Base-by-base conservation (phyloP, 805 yeast genomes). In the Saturnispora besseyi region DNA sequence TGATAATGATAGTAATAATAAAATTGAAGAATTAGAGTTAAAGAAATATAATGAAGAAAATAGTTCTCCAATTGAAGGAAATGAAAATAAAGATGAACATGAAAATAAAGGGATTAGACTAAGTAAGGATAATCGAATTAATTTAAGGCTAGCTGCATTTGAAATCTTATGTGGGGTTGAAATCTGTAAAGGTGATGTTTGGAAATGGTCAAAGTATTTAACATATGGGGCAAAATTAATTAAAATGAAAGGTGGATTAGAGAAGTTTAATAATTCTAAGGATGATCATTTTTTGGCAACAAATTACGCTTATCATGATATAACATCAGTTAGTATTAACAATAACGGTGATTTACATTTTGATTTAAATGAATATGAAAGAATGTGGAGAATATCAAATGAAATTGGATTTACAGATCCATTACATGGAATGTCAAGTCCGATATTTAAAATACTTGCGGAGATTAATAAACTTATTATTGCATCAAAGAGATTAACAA, bases 281-380 rank as follows among this genome's bases (percentile, higher is more conserved):
- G 82, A 79, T 55, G 78, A 81, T 55, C 79, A 82, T 53, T 86
- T 90, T 84, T 69, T 86, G 46, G 77, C 84, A 21, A 78, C 87
- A 8, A 85, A 82, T 63, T 87, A 83, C 65, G 87, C 88, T 1
- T 87, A 86, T 61, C 93, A 86, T 62, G 95, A 86, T 61, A 74
- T 87, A 31, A 70, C 84, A 54, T 78, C 90, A 1, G 75, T 82
- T 44, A 76, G 84, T 10, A 73, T 79, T 1, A 72, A 77, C 1
- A 72, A 77, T 1, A 77, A 79, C 37, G 66, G 86, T 41, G 82
- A 83, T 1, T 75, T 87, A 1, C 81, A 82, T 56, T 84, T 87
- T 61, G 75, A 82, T 0, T 67, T 78, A 22, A 69, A 72, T 21
- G 82, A 80, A 42, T 85, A 85, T 63, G 77, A 79, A 38, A 64